phyloP scores from a whole-genome alignment of 2,329 filamentous ascomycete genomes.

The Aspergillus sp. region DNA sequence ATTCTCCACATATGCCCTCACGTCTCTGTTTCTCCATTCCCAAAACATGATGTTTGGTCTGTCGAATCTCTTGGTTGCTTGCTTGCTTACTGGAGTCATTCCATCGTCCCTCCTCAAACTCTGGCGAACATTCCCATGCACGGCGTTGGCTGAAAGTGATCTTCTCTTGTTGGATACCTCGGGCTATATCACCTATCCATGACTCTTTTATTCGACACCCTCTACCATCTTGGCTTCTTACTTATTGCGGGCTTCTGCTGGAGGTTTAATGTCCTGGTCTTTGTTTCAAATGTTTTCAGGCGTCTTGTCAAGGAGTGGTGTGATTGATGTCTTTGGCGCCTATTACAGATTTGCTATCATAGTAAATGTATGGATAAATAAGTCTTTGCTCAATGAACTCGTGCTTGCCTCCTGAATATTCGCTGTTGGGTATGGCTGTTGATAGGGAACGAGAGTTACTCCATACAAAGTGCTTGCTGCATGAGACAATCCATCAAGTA shows the following conservation, averaged over 20 bases:
- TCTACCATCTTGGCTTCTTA: background rate
- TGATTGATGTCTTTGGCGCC: no score
- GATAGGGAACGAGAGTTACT: background rate
- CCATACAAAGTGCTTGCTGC: background rate
- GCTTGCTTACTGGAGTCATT: constrained; percentile 1
- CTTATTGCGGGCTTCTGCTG: background rate
- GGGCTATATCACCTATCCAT: background rate
- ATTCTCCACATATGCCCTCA: background rate
- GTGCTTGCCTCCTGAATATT: background rate
- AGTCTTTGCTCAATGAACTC: background rate
- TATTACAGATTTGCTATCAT: background rate
- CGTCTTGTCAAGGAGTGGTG: no score
- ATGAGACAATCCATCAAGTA: background rate
- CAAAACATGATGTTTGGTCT: background rate
- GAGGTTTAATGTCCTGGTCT: background rate
- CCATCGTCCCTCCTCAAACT: background rate
- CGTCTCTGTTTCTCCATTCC: background rate
- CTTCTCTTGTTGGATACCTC: constrained; percentile 10
- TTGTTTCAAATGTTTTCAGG: no score
- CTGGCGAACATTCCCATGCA: constrained; percentile 2
- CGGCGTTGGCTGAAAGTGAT: constrained; percentile 11
- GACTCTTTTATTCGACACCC: background rate
- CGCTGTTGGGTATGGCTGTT: background rate
- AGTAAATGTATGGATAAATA: background rate
- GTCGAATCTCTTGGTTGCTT: background rate